Conservation (phyloP, 208 protist genomes). For the Naegleria gruberi region DNA sequence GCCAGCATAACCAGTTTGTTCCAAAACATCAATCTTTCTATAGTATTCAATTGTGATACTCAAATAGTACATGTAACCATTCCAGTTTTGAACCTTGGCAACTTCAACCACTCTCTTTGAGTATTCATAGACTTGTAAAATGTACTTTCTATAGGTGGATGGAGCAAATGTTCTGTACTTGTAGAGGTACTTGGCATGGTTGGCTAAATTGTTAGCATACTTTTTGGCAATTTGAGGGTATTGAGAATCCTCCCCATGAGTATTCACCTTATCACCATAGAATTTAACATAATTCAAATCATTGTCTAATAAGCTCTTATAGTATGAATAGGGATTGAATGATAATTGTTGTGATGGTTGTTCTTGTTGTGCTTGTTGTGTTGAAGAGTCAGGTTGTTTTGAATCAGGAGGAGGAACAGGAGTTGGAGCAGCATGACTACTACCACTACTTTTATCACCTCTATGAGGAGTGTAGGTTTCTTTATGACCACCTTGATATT, state of each 20-base stretch:
- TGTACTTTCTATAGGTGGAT: background rate
- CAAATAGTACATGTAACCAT: background rate
- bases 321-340: background rate
- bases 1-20: background rate
- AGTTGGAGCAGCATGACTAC: background rate
- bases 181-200: background rate
- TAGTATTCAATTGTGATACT: background rate
- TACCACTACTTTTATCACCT: too few relatives aligned
- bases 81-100: background rate
- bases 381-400: too few relatives aligned
- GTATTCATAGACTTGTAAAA: background rate
- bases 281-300: background rate
- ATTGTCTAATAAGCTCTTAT: background rate
- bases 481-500: background rate
- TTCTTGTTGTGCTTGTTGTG: too few relatives aligned
- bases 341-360: background rate
- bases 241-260: background rate
- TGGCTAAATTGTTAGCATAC: background rate
- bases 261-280: background rate
- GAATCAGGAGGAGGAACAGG: too few relatives aligned
- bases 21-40: background rate
- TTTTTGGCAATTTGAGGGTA: background rate
- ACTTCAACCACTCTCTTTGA: background rate
- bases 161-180: background rate
- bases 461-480: too few relatives aligned